A percentile compares a stretch with the other conserved stretches of the same genome.
phyloP scores from a whole-genome alignment of 768 basidiomycete species.

The Ephemerocybe angulata region DNA sequence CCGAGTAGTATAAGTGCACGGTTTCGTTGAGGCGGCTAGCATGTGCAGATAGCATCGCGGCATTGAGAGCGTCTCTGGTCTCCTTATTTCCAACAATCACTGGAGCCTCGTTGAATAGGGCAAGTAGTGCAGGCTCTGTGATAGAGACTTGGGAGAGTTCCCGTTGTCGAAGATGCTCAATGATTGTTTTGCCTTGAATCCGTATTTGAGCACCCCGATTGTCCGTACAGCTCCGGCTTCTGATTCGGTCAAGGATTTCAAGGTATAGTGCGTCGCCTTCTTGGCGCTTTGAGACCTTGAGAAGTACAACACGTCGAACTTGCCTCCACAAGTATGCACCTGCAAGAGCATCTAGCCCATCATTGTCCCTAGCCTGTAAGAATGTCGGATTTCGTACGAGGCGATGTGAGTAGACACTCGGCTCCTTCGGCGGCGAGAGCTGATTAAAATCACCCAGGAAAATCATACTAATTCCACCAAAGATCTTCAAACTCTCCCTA shows the following conservation, averaged over 20 bases:
- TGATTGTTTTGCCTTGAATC: not conserved
- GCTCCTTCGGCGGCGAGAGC: constrained; percentile 12
- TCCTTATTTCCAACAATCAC: constrained; percentile 16
- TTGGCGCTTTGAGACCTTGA: constrained; percentile 14
- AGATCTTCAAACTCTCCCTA: constrained; percentile 8
- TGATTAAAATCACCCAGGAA: constrained; percentile 20
- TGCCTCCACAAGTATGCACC: constrained; percentile 14
- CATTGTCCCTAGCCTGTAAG: constrained; percentile 1
- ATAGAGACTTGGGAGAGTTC: not conserved
- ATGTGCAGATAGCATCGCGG: constrained; percentile 2
- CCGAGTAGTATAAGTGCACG: not conserved
- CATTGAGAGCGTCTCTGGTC: constrained; percentile 12
- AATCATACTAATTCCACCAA: constrained; percentile 30
- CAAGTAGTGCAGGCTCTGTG: not conserved
- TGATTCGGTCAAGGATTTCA: constrained; percentile 6
- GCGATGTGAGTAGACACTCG: constrained; percentile 16
- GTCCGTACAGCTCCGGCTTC: not conserved
- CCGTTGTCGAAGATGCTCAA: not conserved
- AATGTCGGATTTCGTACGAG: constrained; percentile 8
- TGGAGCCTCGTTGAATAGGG: constrained; percentile 11
- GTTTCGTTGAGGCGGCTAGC: not conserved
- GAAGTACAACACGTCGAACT: constrained; percentile 7
- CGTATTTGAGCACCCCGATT: not conserved
- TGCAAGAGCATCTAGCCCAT: constrained; percentile 2
- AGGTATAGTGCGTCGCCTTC: constrained; percentile 9